These are phyloP conservation scores for Zymoseptoria brevis DNA, from an alignment of 2,329 filamentous ascomycete genomes.

Conservation along the genomic window DNA sequence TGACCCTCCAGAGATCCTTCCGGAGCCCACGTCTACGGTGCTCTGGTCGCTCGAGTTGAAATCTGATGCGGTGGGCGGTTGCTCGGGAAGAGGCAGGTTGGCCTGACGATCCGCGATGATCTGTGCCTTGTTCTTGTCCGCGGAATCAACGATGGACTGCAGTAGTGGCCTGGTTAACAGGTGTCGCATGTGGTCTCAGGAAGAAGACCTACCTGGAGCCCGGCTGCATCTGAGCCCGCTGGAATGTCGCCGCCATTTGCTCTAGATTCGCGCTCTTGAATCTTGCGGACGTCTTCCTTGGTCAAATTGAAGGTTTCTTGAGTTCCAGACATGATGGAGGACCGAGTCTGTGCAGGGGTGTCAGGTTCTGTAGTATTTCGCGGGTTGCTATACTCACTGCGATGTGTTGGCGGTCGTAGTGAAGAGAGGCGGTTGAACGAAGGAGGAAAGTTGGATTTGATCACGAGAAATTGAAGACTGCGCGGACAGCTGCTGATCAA, in stretches of 20 bases:
- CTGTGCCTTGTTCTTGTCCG: constrained; percentile 46
- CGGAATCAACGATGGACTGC: constrained; percentile 24
- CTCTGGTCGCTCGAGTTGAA: constrained; percentile 64
- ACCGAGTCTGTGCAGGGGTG: constrained; percentile 1
- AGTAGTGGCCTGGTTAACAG: not conserved
- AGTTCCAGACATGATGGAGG: constrained; percentile 25
- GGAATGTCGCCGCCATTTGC: constrained; percentile 37
- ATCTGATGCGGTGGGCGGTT: constrained; percentile 68
- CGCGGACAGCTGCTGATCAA: not conserved
- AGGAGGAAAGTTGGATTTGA: not conserved
- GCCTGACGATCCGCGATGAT: constrained; percentile 60
- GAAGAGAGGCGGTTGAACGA: not conserved
- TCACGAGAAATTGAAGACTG: not conserved
- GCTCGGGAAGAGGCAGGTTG: constrained; percentile 71
- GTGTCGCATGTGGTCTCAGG: not conserved
- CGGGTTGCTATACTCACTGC: not conserved
- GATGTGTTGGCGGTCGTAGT: not conserved
- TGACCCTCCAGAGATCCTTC: constrained; percentile 36
- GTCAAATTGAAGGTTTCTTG: constrained; percentile 42
- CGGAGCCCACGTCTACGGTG: constrained; percentile 63
- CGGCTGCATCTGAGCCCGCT: constrained; percentile 37
- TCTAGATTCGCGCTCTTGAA: constrained; percentile 36
- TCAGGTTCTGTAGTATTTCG: not conserved
- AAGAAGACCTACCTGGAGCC: constrained; percentile 36
- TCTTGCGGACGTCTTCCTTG: constrained; percentile 42